Evolutionary conservation across 2,329 filamentous ascomycete species (phyloP).

Genomic region (Hypoxylon rubiginosum): DNA sequence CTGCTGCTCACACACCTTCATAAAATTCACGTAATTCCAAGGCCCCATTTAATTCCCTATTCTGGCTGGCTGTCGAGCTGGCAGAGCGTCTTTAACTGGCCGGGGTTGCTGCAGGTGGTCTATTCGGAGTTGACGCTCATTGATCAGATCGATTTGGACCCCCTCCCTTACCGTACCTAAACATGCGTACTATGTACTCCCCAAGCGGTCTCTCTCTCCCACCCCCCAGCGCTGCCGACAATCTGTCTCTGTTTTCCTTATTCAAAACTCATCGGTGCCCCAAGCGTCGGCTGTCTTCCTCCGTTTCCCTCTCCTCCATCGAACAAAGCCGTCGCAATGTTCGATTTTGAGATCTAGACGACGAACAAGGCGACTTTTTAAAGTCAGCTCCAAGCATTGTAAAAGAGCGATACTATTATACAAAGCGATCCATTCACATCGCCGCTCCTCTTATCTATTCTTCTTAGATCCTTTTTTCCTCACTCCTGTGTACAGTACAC

Average conservation of each 20-base stretch:
- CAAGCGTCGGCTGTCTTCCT: constrained; percentile 47
- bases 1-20: constrained; percentile 14
- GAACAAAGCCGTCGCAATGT: constrained; percentile 68
- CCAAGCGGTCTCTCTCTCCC: not conserved
- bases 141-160: constrained; percentile 20
- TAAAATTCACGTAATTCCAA: not conserved
- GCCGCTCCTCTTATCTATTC: constrained; percentile 21
- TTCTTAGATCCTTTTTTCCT: constrained; percentile 13
- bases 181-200: constrained; percentile 11
- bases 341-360: constrained; percentile 66
- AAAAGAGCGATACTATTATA: constrained; percentile 36
- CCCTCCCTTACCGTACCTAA: constrained; percentile 23
- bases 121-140: constrained; percentile 25
- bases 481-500: not conserved
- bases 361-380: constrained; percentile 63
- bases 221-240: constrained; percentile 35
- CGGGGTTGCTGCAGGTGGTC: constrained; percentile 4
- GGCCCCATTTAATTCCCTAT: constrained; percentile 19
- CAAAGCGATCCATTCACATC: constrained; percentile 11
- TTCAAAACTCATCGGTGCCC: constrained; percentile 55
- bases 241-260: constrained; percentile 35
- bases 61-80: constrained; percentile 31
- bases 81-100: constrained; percentile 13
- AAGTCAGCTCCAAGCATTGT: constrained; percentile 64
- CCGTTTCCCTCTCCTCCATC: constrained; percentile 59